phyloP scores from a whole-genome alignment of 306 rosid genomes.

The Vigna hirtella region DNA sequence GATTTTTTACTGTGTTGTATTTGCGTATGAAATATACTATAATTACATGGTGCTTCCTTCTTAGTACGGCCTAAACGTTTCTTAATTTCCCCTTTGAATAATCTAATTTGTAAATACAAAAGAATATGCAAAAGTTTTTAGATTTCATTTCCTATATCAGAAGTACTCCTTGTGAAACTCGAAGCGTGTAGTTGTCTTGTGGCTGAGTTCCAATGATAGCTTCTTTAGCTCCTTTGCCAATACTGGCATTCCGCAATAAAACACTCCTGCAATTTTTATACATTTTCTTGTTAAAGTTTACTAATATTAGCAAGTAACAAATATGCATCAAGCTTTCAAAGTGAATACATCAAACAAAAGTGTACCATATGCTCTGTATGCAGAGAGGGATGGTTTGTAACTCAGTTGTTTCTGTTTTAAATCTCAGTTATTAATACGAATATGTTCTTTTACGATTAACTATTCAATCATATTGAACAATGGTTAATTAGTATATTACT shows the following conservation, averaged over 20 bases:
- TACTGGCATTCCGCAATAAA: constrained; percentile 96
- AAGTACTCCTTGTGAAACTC: constrained; percentile 96
- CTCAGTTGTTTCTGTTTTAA: background rate
- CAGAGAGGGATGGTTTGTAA: too few species aligned
- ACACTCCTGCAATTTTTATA: constrained; percentile 77
- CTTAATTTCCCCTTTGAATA: constrained; percentile 34
- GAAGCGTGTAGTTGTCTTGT: constrained; percentile 84
- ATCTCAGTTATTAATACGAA: too few species aligned
- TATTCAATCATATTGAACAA: background rate
- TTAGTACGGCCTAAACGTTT: constrained; percentile 41
- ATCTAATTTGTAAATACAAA: constrained; percentile 49
- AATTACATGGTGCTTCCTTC: constrained; percentile 61
- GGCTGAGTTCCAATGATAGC: constrained; percentile 74
- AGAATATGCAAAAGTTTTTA: constrained; percentile 42
- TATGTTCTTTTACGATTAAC: background rate
- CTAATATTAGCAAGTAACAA: constrained; percentile 9
- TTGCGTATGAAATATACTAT: constrained; percentile 40
- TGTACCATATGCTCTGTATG: too few species aligned
- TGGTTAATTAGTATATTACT: background rate
- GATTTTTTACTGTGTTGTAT: constrained; percentile 32
- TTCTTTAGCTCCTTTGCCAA: constrained; percentile 84
- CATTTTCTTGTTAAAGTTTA: constrained; percentile 36
- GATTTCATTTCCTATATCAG: constrained; percentile 46
- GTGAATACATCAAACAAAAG: background rate
- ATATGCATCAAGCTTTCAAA: background rate